A percentile compares a stretch with the other conserved stretches of the same genome.
Conservation (phyloP, 2,329 filamentous ascomycete genomes). For the Penicillium oxalicum region DNA sequence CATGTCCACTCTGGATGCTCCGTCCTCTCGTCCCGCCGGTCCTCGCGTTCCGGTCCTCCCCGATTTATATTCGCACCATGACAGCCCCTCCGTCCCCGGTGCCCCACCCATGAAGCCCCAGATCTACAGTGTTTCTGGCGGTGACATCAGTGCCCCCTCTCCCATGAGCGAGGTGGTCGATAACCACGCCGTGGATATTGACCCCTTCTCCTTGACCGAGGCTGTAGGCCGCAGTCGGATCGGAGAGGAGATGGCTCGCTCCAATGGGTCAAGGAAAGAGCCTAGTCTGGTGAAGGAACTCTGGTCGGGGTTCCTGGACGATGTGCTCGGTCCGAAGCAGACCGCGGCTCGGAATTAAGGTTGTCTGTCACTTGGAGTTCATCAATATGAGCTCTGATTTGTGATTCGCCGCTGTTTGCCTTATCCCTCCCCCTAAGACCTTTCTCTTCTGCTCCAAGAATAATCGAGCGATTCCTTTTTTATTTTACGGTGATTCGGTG, state of each 20-base stretch:
- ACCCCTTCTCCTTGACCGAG: conserved; percentile 52
- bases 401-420: conserved; percentile 1
- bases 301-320: conserved; percentile 34
- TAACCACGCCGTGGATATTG: conserved; percentile 50
- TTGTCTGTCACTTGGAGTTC: too few relatives aligned
- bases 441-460: conserved; percentile 1
- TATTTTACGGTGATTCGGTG: too few relatives aligned
- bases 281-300: conserved; percentile 30
- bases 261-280: conserved; percentile 26
- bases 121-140: conserved; percentile 46
- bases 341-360: conserved; percentile 15
- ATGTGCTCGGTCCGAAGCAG: conserved; percentile 33
- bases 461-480: too few relatives aligned
- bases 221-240: conserved; percentile 38
- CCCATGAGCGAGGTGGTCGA: conserved; percentile 56
- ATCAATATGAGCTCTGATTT: not conserved
- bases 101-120: conserved; percentile 48
- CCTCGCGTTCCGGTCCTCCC: conserved; percentile 49
- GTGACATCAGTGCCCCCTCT: conserved; percentile 42
- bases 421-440: conserved; percentile 2
- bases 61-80: conserved; percentile 30
- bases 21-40: conserved; percentile 26
- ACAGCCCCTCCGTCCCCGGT: conserved; percentile 13
- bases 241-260: conserved; percentile 32
- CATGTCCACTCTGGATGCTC: conserved; percentile 40